Conservation (phyloP, 805 yeast species). For the Candida takata region DNA sequence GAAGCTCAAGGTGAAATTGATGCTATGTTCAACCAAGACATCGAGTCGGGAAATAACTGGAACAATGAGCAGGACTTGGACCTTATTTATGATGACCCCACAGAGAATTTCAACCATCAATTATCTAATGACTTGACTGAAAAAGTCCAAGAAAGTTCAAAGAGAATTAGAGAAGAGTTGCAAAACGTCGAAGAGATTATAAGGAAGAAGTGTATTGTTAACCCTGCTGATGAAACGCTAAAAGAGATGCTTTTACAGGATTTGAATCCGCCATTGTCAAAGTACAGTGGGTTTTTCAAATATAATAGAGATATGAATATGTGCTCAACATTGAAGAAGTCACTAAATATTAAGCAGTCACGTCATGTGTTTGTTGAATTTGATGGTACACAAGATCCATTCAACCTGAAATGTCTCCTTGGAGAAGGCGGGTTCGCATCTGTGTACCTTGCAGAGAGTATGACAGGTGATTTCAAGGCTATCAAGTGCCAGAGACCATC, state of each 20-base stretch:
- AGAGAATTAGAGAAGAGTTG: slow-evolving; percentile 2
- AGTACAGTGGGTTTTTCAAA: slow-evolving; percentile 26
- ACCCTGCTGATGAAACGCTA: slow-evolving; percentile 41
- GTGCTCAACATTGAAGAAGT: slow-evolving; percentile 28
- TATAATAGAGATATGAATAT: slow-evolving; percentile 29
- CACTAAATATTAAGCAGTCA: slow-evolving; percentile 27
- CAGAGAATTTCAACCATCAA: slow-evolving; percentile 30
- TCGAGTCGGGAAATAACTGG: slow-evolving; percentile 22
- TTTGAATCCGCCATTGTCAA: slow-evolving; percentile 30
- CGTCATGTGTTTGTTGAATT: slow-evolving; percentile 37
- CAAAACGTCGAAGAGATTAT: slow-evolving; percentile 1
- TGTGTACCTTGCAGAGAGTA: slow-evolving; percentile 64
- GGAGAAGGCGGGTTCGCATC: slow-evolving; percentile 82
- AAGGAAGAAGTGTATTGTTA: slow-evolving; percentile 18
- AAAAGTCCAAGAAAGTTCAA: slow-evolving; percentile 4
- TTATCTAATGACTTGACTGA: slow-evolving; percentile 32
- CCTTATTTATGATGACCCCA: slow-evolving; percentile 23
- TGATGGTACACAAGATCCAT: slow-evolving; percentile 35
- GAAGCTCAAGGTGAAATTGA: slow-evolving; percentile 69
- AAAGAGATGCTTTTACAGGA: slow-evolving; percentile 32
- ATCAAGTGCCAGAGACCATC: slow-evolving; percentile 68
- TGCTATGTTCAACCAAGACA: slow-evolving; percentile 64
- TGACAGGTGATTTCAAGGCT: slow-evolving; percentile 50
- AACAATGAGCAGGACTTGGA: slow-evolving; percentile 18
- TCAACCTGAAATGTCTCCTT: slow-evolving; percentile 45